A percentile compares a stretch with the other conserved stretches of the same genome.
phyloP scores from a whole-genome alignment of 495 filamentous ascomycete genomes.

The Penicillium pancosmium region DNA sequence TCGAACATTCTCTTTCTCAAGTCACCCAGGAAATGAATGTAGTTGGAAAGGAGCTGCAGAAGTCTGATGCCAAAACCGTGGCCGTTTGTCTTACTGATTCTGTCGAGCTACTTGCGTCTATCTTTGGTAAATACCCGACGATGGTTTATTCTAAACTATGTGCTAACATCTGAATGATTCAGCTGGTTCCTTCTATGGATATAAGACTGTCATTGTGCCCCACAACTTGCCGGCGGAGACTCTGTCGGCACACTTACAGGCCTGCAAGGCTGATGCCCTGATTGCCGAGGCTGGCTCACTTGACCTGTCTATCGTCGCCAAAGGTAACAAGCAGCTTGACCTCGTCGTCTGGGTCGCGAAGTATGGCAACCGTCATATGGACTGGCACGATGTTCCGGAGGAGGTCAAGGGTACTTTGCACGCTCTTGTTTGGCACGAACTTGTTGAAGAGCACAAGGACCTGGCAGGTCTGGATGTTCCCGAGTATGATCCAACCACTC shows the following conservation, averaged over 20 bases:
- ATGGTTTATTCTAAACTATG: constrained; percentile 2
- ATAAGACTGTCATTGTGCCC: constrained; percentile 81
- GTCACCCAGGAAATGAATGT: constrained; percentile 86
- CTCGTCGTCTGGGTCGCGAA: constrained; percentile 94
- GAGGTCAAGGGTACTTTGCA: constrained; percentile 70
- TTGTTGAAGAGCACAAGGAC: constrained; percentile 65
- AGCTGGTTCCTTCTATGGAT: constrained; percentile 78
- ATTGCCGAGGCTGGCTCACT: constrained; percentile 87
- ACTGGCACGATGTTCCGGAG: constrained; percentile 81
- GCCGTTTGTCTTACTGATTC: constrained; percentile 94
- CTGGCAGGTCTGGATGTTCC: constrained; percentile 52
- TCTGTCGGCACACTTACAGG: constrained; percentile 68
- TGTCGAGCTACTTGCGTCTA: constrained; percentile 74
- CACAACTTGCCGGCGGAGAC: constrained; percentile 69
- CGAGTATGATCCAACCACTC: constrained; percentile 47
- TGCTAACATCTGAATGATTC: constrained; percentile 11
- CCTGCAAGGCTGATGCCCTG: constrained; percentile 74
- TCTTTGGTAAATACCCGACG: constrained; percentile 58
- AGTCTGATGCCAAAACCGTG: constrained; percentile 71
- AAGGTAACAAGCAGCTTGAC: constrained; percentile 67
- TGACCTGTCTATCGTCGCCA: constrained; percentile 72
- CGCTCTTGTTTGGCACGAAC: constrained; percentile 85
- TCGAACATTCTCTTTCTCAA: constrained; percentile 70
- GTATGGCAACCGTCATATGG: constrained; percentile 87
- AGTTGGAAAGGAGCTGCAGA: constrained; percentile 73